Evolutionary conservation across 2,329 filamentous ascomycete genomes (phyloP), one percentile per base, ranked within the genome.

Genomic region (Aspergillus sp.): DNA sequence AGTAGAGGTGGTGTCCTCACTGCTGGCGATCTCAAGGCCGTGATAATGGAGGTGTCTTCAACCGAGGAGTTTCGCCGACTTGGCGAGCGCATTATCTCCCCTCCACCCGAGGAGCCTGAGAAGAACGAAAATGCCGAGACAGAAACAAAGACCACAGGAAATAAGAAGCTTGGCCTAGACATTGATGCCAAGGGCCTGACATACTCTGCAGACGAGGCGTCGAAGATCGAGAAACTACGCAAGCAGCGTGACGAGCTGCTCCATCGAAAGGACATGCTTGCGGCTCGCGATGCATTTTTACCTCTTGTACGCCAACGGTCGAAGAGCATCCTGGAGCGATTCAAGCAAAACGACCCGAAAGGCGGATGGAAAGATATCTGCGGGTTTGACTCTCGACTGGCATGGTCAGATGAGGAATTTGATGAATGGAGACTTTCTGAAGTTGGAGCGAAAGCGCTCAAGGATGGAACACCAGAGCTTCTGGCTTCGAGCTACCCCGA

Each of bases 351-450:
- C 12, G 69, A 73, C 32, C 67, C 70, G 2, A 72, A 73, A 47
- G 64, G 63, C 27, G 65, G 67, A 34, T 66, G 67, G 65, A 74
- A 74, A 47, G 70, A 73, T 49, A 66, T 74, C 35, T 75, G 72
- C 47, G 72, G 72, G 2, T 75, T 71, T 47, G 72, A 75, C 48
- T 56, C 61, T 9, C 61, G 72, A 13, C 58, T 75, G 27, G 62
- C 70, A 1, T 74, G 72, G 71, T 67, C 66, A 3, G 72, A 75
- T 42, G 68, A 70, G 38, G 70, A 74, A 48, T 74, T 75, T 45
- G 62, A 70, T 31, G 65, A 68, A 28, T 75, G 72, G 72, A 64
- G 71, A 19, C 46, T 64, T 8, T 67, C 62, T 1, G 59, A 61
- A 6, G 52, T 53, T 11, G 72, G 67, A 11, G 61, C 60, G 45